Percentiles rank a stretch among this genome's conserved stretches.
phyloP scores from a whole-genome alignment of 768 basidiomycete species.

The Lentinula sp. region DNA sequence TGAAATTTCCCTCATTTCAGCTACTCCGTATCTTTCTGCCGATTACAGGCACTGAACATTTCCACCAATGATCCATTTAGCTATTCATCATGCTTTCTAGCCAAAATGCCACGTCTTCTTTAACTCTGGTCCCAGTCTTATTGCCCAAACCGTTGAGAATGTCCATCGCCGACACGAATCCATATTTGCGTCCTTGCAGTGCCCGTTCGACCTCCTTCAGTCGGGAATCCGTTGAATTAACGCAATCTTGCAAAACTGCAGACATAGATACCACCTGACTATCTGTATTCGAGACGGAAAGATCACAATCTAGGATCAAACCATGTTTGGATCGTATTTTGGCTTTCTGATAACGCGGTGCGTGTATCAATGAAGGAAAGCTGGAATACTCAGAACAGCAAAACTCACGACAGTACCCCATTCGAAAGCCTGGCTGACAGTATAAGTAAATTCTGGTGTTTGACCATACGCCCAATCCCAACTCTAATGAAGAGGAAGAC shows the following conservation, averaged over 20 bases:
- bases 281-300: neutral
- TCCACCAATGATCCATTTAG: neutral
- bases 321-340: slow-evolving; percentile 62
- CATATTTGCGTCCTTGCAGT: neutral
- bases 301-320: slow-evolving; percentile 43
- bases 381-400: neutral
- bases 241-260: slow-evolving; percentile 10
- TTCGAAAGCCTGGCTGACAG: slow-evolving; percentile 31
- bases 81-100: neutral
- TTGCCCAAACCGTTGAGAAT: neutral
- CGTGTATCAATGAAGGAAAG: neutral
- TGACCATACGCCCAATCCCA: slow-evolving; percentile 96
- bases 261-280: slow-evolving; percentile 14
- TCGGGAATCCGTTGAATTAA: neutral
- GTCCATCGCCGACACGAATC: neutral
- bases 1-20: too few relatives aligned
- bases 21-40: too few relatives aligned
- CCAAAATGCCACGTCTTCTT: neutral
- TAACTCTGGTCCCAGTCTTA: neutral
- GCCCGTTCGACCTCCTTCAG: neutral
- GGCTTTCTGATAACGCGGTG: slow-evolving; percentile 26
- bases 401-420: slow-evolving; percentile 47
- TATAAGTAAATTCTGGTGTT: slow-evolving; percentile 87
- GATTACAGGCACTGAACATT: too few relatives aligned
- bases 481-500: slow-evolving; percentile 35